Evolutionary conservation across 106 monocot species (phyloP), one percentile per base, ranked within the genome.

Genomic region (Vanilla planifolia): DNA sequence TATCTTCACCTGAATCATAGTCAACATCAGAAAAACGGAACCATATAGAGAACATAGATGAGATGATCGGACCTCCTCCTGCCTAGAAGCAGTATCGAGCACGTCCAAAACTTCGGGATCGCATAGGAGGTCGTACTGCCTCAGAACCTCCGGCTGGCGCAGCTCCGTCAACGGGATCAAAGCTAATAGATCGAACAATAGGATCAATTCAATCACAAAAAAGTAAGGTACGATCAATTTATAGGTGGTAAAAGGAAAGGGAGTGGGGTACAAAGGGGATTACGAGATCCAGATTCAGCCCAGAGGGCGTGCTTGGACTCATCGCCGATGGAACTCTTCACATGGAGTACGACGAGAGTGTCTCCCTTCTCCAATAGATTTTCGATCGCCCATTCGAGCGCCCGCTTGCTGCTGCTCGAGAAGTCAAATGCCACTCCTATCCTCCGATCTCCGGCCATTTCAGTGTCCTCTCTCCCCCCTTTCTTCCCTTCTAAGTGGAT

Each of bases 141-240:
- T 78, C 70, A 67, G 33, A 58, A 76, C 55, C 42, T 66, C 77
- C 66, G 73, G 63, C 39, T 78, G 62, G n/a, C 80, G 61, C 56
- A 92, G 70, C 78, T 87, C 92, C 29, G 67, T 22, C 53, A 92
- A 56, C 29, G 92, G 92, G 36, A 92, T 84, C 72, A 92, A 51
- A 45, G 86, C 92, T 92, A 74, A 8, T 48, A 4, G 46, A 47
- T 47, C 20, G 22, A 43, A 13, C 34, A 17, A 5, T 33, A 35
- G 37, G 37, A 5, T 0, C 17, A 14, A 39, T 22, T 36, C 36
- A 17, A 22, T 36, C 25, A 37, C 2, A 39, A 33, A n/a, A 37
- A 8, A 23, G 17, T 3, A 37, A 59, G 24, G 29, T 28, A 53
- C 24, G 3, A 16, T 45, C 11, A 29, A 29, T 28, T 5, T 10